Evolutionary conservation across 75 land plant species (phyloP).

Genomic region (Pinus albicaulis): DNA sequence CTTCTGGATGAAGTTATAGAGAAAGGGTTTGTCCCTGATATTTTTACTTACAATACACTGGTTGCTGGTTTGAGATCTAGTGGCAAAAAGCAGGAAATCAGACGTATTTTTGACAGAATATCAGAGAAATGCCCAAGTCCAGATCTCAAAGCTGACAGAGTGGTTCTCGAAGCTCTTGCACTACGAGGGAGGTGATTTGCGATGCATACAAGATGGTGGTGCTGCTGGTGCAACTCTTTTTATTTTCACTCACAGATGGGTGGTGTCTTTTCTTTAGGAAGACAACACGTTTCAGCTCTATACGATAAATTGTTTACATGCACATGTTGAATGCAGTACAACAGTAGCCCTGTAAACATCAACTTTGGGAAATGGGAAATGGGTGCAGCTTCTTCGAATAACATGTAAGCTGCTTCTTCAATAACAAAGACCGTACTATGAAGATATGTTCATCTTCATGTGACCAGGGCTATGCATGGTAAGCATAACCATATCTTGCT

Average conservation of each 20-base stretch:
- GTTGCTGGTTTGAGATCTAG: conserved; percentile 19
- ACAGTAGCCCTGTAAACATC: neutral
- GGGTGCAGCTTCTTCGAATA: neutral
- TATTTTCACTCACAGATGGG: neutral
- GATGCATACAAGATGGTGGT: neutral
- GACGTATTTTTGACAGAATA: conserved; percentile 2
- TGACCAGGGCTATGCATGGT: neutral
- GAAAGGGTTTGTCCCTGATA: conserved; percentile 30
- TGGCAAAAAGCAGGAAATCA: neutral
- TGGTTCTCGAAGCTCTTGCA: conserved; percentile 3
- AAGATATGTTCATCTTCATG: neutral
- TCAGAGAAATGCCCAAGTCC: neutral
- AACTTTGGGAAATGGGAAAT: conserved; percentile 1
- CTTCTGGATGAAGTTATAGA: conserved; percentile 29
- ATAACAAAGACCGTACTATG: neutral
- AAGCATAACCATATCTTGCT: neutral
- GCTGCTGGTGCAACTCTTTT: neutral
- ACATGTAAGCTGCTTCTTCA: neutral
- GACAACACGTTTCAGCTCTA: neutral
- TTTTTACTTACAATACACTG: conserved; percentile 32
- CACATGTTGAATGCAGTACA: neutral
- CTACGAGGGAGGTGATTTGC: neutral
- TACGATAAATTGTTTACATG: neutral
- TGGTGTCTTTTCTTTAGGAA: neutral
- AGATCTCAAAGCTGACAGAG: neutral